phyloP scores from a whole-genome alignment of 1,284 basidiomycete genomes.

The Irpex rosettiformis region DNA sequence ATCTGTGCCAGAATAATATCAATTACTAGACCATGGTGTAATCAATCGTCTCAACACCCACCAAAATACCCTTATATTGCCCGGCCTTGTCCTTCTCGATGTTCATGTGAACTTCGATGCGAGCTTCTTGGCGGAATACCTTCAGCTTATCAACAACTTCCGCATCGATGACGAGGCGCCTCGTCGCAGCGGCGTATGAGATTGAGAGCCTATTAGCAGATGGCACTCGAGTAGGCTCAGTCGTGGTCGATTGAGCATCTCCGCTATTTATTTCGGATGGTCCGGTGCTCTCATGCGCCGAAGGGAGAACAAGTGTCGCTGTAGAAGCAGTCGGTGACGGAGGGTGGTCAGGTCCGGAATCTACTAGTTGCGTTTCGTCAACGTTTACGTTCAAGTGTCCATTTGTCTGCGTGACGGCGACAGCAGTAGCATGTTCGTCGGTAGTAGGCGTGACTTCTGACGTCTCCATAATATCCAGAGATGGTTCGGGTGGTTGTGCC shows the following conservation, averaged over 20 bases:
- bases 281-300: not conserved
- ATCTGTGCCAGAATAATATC: slow-evolving; percentile 42
- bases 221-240: slow-evolving; percentile 33
- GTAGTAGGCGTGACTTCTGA: slow-evolving; percentile 49
- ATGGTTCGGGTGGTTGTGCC: slow-evolving; percentile 16
- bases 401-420: slow-evolving; percentile 18
- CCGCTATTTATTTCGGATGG: not conserved
- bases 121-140: slow-evolving; percentile 79
- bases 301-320: slow-evolving; percentile 8
- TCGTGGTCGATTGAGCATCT: slow-evolving; percentile 15
- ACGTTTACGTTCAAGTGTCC: slow-evolving; percentile 1
- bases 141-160: slow-evolving; percentile 80
- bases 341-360: slow-evolving; percentile 10
- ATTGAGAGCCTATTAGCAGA: slow-evolving; percentile 88
- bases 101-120: slow-evolving; percentile 78
- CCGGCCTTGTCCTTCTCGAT: slow-evolving; percentile 47
- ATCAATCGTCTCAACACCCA: slow-evolving; percentile 34
- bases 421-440: slow-evolving; percentile 27
- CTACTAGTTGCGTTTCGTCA: slow-evolving; percentile 8
- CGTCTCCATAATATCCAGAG: slow-evolving; percentile 38
- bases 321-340: slow-evolving; percentile 10
- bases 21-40: slow-evolving; percentile 3
- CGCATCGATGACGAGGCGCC: slow-evolving; percentile 87
- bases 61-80: slow-evolving; percentile 71
- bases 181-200: slow-evolving; percentile 85